These are phyloP conservation scores for Fusarium humuli DNA, from an alignment of 2,329 filamentous ascomycete species.

Conservation along the genomic window DNA sequence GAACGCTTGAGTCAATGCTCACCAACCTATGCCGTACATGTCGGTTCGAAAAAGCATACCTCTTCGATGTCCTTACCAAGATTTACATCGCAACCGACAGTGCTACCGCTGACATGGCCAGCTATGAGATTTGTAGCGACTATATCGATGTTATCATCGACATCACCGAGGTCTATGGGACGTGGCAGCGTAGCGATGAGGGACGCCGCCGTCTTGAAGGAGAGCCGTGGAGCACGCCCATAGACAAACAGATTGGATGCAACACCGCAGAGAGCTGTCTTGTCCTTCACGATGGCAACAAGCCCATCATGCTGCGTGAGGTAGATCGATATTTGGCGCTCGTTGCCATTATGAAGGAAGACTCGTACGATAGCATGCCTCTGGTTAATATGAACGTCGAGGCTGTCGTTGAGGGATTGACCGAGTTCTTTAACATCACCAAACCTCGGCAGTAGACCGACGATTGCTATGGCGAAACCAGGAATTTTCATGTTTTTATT, in stretches of 20 bases:
- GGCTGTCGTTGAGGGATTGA: slow-evolving; percentile 81
- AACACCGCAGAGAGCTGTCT: slow-evolving; percentile 75
- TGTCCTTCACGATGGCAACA: slow-evolving; percentile 72
- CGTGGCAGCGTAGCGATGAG: slow-evolving; percentile 70
- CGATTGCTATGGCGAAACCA: neutral
- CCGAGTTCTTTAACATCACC: slow-evolving; percentile 81
- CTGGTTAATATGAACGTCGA: slow-evolving; percentile 90
- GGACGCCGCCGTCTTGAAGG: slow-evolving; percentile 69
- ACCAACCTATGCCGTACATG: slow-evolving; percentile 94
- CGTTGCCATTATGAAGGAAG: slow-evolving; percentile 88
- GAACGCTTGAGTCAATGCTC: slow-evolving; percentile 91
- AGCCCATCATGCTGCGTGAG: slow-evolving; percentile 75
- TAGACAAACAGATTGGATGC: slow-evolving; percentile 75
- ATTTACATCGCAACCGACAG: slow-evolving; percentile 98
- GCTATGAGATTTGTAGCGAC: slow-evolving; percentile 98
- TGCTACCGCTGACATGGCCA: slow-evolving; percentile 91
- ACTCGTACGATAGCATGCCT: slow-evolving; percentile 84
- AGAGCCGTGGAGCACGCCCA: slow-evolving; percentile 69
- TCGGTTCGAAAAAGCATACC: slow-evolving; percentile 96
- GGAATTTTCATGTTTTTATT: slow-evolving; percentile 12
- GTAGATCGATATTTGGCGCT: slow-evolving; percentile 81
- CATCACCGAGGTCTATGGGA: slow-evolving; percentile 92
- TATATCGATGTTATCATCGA: slow-evolving; percentile 99
- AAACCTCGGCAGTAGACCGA: slow-evolving; percentile 61
- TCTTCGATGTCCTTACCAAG: slow-evolving; percentile 97